Base-by-base conservation (phyloP, 768 basidiomycete genomes). In the Collybiopsis confluens region DNA sequence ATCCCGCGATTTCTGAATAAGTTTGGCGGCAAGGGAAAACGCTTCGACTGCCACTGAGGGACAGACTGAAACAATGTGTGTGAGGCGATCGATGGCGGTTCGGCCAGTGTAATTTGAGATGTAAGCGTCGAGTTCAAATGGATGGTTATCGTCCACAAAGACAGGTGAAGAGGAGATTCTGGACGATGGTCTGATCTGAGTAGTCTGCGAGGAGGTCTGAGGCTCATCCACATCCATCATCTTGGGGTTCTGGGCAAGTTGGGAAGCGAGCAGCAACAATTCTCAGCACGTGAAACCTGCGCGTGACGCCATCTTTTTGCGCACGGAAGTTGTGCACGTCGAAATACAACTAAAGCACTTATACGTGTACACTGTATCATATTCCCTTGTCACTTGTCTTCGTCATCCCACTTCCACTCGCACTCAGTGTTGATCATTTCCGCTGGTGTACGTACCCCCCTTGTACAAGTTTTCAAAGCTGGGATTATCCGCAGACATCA, bases 51-150 rank as follows among this genome's bases (percentile, higher is more conserved):
- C 88, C 59, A 95, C 76, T 2, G 80, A 60, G 0, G 90, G 90
- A 55, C 83, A 88, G 44, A 73, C 68, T 13, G 70, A 61, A 45
- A 86, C 82, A 61, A 94, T 83, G 62, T 81, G 79, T 43, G 86
- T 72, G 11, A 94, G 78, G 18, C 92, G 79, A 58, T 86, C 81
- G 55, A 92, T 76, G n/a, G 81, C 82, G 3, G 83, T 83, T 26
- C 89, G 80, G n/a, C 90, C 92, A 88, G 53, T 56, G 20, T 94
- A 95, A 50, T 81, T 79, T 40, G 85, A 73, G 55, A 86, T 83
- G 66, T 91, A 89, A 38, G 81, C 68, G 54, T 95, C 93, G 50
- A 95, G 79, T 64, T 96, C 92, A 64, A 92, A 94, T 3, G 92
- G 90, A 63, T 93, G 91, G 0, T 77, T 77, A 40, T 90, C 88